These are phyloP conservation scores for Ettlia oleoabundans DNA, from an alignment of 139 green algal species.

Conservation along the genomic window DNA sequence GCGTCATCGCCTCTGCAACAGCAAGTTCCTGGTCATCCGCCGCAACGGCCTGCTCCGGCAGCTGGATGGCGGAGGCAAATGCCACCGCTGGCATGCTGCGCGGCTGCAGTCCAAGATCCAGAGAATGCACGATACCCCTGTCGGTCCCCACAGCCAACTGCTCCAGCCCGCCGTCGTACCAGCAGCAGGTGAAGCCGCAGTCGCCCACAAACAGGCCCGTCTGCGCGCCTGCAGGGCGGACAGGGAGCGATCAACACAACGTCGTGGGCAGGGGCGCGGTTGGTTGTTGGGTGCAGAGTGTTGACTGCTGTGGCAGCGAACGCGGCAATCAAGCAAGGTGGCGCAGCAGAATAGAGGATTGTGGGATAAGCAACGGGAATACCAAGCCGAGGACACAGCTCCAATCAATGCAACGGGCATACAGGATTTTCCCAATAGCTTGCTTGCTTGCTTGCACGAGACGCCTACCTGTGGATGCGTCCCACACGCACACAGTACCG, in stretches of 20 bases:
- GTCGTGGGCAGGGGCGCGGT: too few relatives aligned
- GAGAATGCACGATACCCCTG: constrained; percentile 71
- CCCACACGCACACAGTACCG: constrained; percentile 55
- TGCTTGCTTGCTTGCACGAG: not conserved
- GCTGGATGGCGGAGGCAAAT: not conserved
- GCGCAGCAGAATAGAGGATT: not conserved
- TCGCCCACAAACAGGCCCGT: constrained; percentile 70
- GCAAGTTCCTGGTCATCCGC: not conserved
- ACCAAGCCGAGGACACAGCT: not conserved
- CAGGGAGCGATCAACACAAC: not conserved
- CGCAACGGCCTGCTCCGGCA: not conserved
- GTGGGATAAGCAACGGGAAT: not conserved
- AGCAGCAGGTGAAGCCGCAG: constrained; percentile 55
- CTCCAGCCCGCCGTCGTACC: constrained; percentile 40
- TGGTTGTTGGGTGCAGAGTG: too few relatives aligned
- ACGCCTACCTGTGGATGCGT: constrained; percentile 39
- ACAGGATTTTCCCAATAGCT: not conserved
- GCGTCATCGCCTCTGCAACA: too few relatives aligned
- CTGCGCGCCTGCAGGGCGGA: constrained; percentile 17
- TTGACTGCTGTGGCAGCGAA: not conserved
- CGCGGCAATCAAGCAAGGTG: not conserved
- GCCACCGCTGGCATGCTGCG: not conserved
- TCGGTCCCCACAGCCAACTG: constrained; percentile 66
- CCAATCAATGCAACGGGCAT: too few relatives aligned
- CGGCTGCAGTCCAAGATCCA: constrained; percentile 41